These are phyloP conservation scores for Hamigera avellanea DNA, from an alignment of 495 filamentous ascomycete species.

Conservation along the genomic window DNA sequence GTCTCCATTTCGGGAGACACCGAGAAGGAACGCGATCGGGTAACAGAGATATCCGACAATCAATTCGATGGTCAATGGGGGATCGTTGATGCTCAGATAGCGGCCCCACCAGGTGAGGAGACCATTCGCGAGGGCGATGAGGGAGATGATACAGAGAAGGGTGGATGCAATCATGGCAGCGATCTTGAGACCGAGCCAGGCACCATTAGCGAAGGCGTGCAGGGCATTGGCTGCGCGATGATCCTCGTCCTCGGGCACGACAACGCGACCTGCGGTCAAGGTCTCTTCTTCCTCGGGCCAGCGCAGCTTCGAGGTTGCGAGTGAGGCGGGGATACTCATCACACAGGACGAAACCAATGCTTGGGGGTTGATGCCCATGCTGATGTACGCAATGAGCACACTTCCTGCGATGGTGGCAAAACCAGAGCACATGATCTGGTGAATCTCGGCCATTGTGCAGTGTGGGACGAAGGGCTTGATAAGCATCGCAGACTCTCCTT, in stretches of 20 bases:
- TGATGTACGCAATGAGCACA: conserved; percentile 71
- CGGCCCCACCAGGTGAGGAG: conserved; percentile 82
- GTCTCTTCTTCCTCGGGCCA: conserved; percentile 82
- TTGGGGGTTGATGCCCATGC: conserved; percentile 67
- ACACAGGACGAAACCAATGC: conserved; percentile 81
- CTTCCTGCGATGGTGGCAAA: conserved; percentile 57
- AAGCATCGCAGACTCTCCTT: conserved; percentile 87
- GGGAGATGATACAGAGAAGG: conserved; percentile 74
- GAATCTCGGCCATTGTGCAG: conserved; percentile 73
- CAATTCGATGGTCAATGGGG: conserved; percentile 58
- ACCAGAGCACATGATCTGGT: conserved; percentile 82
- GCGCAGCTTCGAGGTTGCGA: conserved; percentile 78
- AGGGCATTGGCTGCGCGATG: conserved; percentile 63
- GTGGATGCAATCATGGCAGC: conserved; percentile 72
- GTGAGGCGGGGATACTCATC: conserved; percentile 84
- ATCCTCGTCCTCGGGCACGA: conserved; percentile 62
- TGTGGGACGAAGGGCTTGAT: conserved; percentile 77
- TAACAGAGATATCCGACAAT: conserved; percentile 79
- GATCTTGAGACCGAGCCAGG: conserved; percentile 83
- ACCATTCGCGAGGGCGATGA: conserved; percentile 64
- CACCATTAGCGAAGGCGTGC: conserved; percentile 77
- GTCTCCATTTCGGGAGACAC: conserved; percentile 62
- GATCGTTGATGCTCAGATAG: conserved; percentile 64
- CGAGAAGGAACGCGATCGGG: conserved; percentile 73
- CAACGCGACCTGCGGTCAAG: conserved; percentile 64